These are phyloP conservation scores for Acacia acuminata DNA, from an alignment of 306 rosid genomes.

Conservation along the genomic window DNA sequence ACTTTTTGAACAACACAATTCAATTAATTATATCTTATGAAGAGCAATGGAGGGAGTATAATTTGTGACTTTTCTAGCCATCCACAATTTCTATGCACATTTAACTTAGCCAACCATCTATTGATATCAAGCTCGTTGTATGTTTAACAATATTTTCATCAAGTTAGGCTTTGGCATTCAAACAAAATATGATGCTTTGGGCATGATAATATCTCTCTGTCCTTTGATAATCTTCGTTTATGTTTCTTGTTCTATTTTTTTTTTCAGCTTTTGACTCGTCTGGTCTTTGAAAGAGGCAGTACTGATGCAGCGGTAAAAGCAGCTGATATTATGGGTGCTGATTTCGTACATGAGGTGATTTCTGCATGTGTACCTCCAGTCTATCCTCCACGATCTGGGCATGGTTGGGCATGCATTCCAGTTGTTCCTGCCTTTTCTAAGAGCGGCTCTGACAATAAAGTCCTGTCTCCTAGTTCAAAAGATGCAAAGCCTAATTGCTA, in stretches of 20 bases:
- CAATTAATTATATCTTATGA: too few relatives aligned
- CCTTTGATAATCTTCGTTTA: constrained; percentile 7
- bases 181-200: constrained; percentile 21
- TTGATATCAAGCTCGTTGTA: constrained; percentile 1
- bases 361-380: constrained; percentile 98
- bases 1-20: too few relatives aligned
- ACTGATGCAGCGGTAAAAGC: constrained; percentile 96
- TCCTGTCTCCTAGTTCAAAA: constrained; percentile 76
- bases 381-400: constrained; percentile 91
- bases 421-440: constrained; percentile 71
- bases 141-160: not conserved
- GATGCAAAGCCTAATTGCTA: constrained; percentile 83
- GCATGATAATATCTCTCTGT: constrained; percentile 22
- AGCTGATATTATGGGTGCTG: constrained; percentile 95
- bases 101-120: not conserved
- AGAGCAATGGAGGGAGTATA: too few relatives aligned
- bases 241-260: constrained; percentile 31
- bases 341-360: constrained; percentile 95
- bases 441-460: constrained; percentile 78
- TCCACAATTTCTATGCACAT: not conserved
- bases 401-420: constrained; percentile 98
- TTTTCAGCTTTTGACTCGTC: constrained; percentile 85
- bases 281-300: constrained; percentile 96
- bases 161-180: constrained; percentile 8
- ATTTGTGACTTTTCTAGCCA: constrained; percentile 9